Evolutionary conservation across 441 rosid species (phyloP), one percentile per base, ranked within the genome.

Genomic region (Eugenia klotzschiana): DNA sequence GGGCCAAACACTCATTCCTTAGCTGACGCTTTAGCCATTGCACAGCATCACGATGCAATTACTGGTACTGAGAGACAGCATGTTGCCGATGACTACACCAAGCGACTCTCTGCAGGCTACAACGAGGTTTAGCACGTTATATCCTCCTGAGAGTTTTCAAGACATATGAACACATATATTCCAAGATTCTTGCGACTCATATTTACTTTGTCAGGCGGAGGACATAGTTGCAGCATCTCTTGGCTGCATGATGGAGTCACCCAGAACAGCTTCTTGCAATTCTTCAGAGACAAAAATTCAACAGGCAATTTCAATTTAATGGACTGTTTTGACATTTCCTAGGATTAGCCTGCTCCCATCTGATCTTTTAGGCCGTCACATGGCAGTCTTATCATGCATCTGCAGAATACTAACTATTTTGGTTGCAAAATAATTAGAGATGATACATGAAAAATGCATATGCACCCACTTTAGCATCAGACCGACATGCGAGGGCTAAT

Each of bases 21-120:
- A 88, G 99, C 96, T 11, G 98, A 96, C 91, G 96, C 99, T 81
- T 81, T 97, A 84, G 99, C 99, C 69, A 95, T 93, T 89, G 95
- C 98, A 64, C 99, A 97, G 83, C 99, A 97, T 91, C 99, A 95
- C 86, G 98, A 97, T 86, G 99, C 95, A 77, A 98, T 97, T 87
- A 90, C 96, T 46, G 99, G 98, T 83, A 97, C 99, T 37, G 96
- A 93, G 81, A 91, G 92, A 92, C 98, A 95, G 82, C 99, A 97
- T 52, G 99, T 97, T 85, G 99, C 99, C 83, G 84, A 94, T 91
- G 99, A 97, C 90, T 97, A 96, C 88, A 94, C 96, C 33, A 96
- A 93, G 89, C 91, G 99, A 82, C 89, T 96, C 81, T 90, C 97
- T 29, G 93, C 94, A 57, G 98, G 99, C 87, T 94, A 94, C 86